phyloP scores from a whole-genome alignment of 768 basidiomycete genomes.

The Tubosaeta sp. region DNA sequence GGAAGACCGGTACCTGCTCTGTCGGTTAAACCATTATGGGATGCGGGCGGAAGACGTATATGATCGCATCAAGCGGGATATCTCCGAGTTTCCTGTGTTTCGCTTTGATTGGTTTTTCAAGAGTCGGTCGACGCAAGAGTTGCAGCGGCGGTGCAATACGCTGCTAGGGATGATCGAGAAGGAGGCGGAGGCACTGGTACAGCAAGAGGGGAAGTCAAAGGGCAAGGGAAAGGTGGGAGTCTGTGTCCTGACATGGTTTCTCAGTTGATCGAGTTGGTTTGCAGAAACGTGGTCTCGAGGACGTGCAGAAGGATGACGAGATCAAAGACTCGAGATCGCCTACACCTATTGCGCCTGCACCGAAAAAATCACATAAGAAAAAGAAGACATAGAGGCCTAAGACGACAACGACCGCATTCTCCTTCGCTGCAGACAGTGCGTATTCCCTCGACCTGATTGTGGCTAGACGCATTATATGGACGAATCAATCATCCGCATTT shows the following conservation, averaged over 20 bases:
- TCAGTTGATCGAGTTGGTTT: constrained; percentile 1
- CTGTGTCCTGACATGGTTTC: neutral
- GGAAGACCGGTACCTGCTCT: constrained; percentile 93
- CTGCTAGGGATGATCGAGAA: constrained; percentile 88
- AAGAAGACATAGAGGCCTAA: constrained; percentile 6
- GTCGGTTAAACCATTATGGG: constrained; percentile 85
- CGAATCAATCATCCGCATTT: neutral
- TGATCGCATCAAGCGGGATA: constrained; percentile 93
- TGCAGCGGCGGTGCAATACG: constrained; percentile 85
- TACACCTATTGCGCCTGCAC: constrained; percentile 51
- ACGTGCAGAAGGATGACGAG: constrained; percentile 48
- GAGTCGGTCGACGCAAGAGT: constrained; percentile 76
- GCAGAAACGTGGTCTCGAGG: constrained; percentile 72
- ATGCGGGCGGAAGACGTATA: constrained; percentile 87
- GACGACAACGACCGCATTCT: too few relatives aligned
- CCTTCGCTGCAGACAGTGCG: too few relatives aligned
- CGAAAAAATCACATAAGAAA: constrained; percentile 61
- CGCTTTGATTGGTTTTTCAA: constrained; percentile 99
- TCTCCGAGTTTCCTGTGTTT: constrained; percentile 95
- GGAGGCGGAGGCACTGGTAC: constrained; percentile 66
- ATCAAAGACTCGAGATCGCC: constrained; percentile 54
- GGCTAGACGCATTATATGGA: neutral
- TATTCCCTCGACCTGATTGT: neutral
- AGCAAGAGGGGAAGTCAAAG: constrained; percentile 64
- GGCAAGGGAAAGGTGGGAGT: constrained; percentile 61